A percentile compares a stretch with the other conserved stretches of the same genome.
These are phyloP conservation scores for Sanghuangporus weigelae DNA, from an alignment of 1,284 basidiomycete species.

Conservation along the genomic window DNA sequence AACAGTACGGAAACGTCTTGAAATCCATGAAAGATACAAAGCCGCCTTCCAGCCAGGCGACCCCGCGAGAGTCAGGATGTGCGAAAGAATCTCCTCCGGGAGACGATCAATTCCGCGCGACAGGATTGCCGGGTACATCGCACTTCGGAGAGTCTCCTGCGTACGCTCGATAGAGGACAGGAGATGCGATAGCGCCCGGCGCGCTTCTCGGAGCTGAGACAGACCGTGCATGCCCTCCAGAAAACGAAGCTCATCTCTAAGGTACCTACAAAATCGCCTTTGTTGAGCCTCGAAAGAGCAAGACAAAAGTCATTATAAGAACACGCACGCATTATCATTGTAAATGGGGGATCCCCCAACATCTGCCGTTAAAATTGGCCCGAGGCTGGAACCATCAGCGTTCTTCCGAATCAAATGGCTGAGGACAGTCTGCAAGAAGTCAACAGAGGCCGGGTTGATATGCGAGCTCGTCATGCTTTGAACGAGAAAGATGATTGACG, in stretches of 20 bases:
- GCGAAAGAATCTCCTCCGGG: not conserved
- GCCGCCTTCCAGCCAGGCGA: not conserved
- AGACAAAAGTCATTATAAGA: too few relatives aligned
- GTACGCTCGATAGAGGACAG: not conserved
- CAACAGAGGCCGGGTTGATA: not conserved
- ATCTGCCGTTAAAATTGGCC: not conserved
- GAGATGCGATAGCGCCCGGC: not conserved
- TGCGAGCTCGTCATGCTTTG: not conserved
- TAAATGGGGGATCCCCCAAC: too few relatives aligned
- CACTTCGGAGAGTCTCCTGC: not conserved
- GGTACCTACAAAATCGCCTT: not conserved
- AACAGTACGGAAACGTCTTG: not conserved
- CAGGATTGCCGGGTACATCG: not conserved
- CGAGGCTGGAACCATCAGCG: not conserved
- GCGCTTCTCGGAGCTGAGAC: not conserved
- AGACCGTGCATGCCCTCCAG: not conserved
- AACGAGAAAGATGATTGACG: too few relatives aligned
- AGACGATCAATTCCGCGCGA: not conserved
- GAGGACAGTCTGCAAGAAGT: not conserved
- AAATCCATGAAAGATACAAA: not conserved
- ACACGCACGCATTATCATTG: too few relatives aligned
- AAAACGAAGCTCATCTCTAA: not conserved
- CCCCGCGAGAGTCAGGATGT: not conserved
- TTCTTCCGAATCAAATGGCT: not conserved
- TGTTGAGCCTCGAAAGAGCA: not conserved